A percentile compares a stretch with the other conserved stretches of the same genome.
Conservation (phyloP, 495 filamentous ascomycete genomes). For the Penicillium goetzii region DNA sequence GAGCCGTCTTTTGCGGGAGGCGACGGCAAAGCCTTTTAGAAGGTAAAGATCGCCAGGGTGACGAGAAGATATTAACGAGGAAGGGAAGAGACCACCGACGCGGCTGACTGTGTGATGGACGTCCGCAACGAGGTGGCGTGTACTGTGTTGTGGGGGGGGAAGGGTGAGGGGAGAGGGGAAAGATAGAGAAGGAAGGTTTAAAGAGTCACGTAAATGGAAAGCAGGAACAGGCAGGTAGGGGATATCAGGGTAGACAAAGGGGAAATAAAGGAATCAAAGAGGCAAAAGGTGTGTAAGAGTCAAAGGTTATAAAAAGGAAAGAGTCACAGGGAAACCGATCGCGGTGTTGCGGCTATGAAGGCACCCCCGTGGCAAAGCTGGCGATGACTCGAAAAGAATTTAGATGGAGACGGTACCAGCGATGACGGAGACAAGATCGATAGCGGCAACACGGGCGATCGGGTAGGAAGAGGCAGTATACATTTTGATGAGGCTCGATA, state of each 20-base stretch:
- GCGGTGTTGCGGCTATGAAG: conserved; percentile 28
- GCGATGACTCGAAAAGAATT: conserved; percentile 25
- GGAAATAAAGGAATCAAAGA: conserved; percentile 7
- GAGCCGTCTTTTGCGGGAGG: conserved; percentile 51
- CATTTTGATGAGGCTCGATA: conserved; percentile 32
- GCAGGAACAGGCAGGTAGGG: neutral
- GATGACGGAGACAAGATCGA: conserved; percentile 26
- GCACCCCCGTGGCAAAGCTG: conserved; percentile 21
- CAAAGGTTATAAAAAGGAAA: conserved; percentile 6
- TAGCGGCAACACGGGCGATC: conserved; percentile 36
- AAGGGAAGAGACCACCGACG: conserved; percentile 5
- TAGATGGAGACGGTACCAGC: conserved; percentile 28
- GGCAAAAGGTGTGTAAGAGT: conserved; percentile 5
- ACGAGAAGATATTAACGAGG: conserved; percentile 17
- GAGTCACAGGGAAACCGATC: conserved; percentile 31
- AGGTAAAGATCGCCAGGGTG: conserved; percentile 41
- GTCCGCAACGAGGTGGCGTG: conserved; percentile 4
- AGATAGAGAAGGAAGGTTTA: neutral
- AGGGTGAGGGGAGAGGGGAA: conserved; percentile 3
- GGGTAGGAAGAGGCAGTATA: conserved; percentile 34
- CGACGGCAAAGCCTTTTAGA: conserved; percentile 52
- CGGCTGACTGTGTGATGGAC: conserved; percentile 2
- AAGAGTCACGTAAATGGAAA: neutral
- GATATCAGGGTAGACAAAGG: conserved; percentile 11
- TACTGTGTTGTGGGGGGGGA: neutral